Base-by-base conservation (phyloP, 1,139 yeast species). In the Fermentozyma sake region DNA sequence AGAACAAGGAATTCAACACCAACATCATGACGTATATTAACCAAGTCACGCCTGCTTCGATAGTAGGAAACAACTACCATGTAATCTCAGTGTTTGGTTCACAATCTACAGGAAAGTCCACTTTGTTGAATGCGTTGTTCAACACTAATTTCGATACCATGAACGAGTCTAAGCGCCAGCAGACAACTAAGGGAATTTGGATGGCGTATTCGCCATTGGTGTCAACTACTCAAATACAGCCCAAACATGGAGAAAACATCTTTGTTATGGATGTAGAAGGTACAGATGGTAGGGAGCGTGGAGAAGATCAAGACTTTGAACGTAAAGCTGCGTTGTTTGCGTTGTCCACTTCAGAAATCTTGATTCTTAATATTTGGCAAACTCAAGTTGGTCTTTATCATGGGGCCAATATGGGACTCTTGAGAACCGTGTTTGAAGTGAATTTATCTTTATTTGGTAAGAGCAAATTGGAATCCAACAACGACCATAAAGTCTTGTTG, bases 221-320 rank as follows among this genome's bases (percentile, higher is more conserved):
- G 15, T 61, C 63, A 17, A 50, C 57, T 17, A 41, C 46, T 2
- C 48, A 41, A 2, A 33, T 37, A 7, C 39, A 37, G 15, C 34
- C 26, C 12, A 24, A 42, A 9, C 46, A 39, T 50, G 42, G 25
- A 37, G 32, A 38, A 39, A 55, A 54, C 25, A 63, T 87, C n/a
- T 72, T 87, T 42, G 94, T 91, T 3, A 71, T 91, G 74, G 98
- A 91, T 52, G 97, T 91, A 12, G 98, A 91, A 58, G 98, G 98
- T 24, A 87, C 97, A 2, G 98, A 91, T 58, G 98, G 98, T 25
- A 72, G 96, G 38, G 98, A 91, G 57, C 72, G 97, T 33, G 98
- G 98, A 10, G 98, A 91, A 45, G 98, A 91, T 54, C 97, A 91
- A 55, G 98, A 91, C 54, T 91, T 91, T 55, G 98, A 91, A 56